A percentile compares a stretch with the other conserved stretches of the same genome.
These are phyloP conservation scores for Basipetospora chlamydospora DNA, from an alignment of 2,329 filamentous ascomycete species.

Conservation along the genomic window DNA sequence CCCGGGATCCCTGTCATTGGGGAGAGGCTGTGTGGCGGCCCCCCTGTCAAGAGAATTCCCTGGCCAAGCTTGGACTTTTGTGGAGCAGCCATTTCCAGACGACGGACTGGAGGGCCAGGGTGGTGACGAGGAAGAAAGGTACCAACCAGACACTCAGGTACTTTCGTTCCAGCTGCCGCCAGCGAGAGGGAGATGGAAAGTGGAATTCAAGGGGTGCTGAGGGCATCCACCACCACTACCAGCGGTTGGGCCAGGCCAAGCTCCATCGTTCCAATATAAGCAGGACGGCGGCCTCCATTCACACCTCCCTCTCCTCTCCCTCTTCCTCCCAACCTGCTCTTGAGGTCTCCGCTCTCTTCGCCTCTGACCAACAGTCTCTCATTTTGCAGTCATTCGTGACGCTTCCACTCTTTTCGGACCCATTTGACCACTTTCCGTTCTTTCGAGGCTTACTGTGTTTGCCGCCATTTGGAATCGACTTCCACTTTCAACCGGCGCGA, in stretches of 20 bases:
- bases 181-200: too few species aligned
- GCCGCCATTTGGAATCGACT: constrained; percentile 8
- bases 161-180: too few species aligned
- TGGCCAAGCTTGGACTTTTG: too few species aligned
- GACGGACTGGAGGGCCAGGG: too few species aligned
- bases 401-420: constrained; percentile 15
- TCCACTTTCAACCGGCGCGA: background rate
- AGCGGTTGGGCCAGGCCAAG: background rate
- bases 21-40: too few species aligned
- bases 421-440: constrained; percentile 10
- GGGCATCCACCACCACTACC: background rate
- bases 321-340: constrained; percentile 8
- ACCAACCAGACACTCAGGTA: too few species aligned
- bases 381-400: constrained; percentile 13
- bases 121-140: too few species aligned
- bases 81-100: too few species aligned
- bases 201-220: background rate
- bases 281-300: constrained; percentile 7
- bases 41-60: too few species aligned
- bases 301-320: constrained; percentile 7
- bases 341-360: constrained; percentile 7
- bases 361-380: constrained; percentile 8
- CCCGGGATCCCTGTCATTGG: too few species aligned
- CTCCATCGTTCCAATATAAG: constrained; percentile 6
- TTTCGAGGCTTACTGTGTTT: constrained; percentile 18